phyloP scores from a whole-genome alignment of 2,329 filamentous ascomycete genomes.

The Cephalotrichum gorgonifer region DNA sequence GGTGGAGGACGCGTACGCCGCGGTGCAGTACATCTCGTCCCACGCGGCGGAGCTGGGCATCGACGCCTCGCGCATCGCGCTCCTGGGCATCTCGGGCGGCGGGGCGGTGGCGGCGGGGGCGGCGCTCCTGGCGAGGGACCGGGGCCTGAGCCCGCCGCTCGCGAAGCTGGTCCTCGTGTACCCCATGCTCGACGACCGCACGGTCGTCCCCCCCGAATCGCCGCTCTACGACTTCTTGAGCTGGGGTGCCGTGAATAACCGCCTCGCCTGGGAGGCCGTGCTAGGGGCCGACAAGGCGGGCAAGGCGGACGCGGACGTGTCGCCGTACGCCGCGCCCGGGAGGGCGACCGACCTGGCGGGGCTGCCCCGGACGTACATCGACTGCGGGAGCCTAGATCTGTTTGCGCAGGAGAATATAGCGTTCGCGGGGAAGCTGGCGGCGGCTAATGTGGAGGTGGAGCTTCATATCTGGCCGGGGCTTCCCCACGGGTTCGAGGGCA shows the following conservation, averaged over 20 bases:
- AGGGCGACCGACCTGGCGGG: conserved; percentile 13
- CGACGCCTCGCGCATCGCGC: conserved; percentile 10
- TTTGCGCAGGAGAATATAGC: conserved; percentile 23
- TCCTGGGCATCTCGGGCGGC: conserved; percentile 14
- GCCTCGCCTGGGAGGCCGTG: conserved; percentile 14
- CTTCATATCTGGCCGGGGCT: conserved; percentile 29
- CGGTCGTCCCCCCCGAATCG: conserved; percentile 5
- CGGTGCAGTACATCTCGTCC: conserved; percentile 13
- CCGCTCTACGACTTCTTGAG: conserved; percentile 1
- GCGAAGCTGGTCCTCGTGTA: conserved; percentile 20
- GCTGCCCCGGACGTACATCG: conserved; percentile 26
- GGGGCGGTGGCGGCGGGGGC: conserved; percentile 12
- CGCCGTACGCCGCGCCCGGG: conserved; percentile 13
- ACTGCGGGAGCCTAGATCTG: conserved; percentile 26
- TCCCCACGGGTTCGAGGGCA: conserved; percentile 24
- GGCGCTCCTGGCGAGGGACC: conserved; percentile 27
- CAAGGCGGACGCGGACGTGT: conserved; percentile 8
- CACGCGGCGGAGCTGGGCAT: conserved; percentile 13
- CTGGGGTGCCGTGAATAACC: conserved; percentile 11
- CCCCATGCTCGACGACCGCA: conserved; percentile 23
- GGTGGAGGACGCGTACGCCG: conserved; percentile 24
- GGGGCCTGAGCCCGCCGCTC: conserved; percentile 12
- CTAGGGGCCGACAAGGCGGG: conserved; percentile 10
- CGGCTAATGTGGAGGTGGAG: conserved; percentile 23
- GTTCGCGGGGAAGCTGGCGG: conserved; percentile 19